Evolutionary conservation across 345 rosid genomes (phyloP), one percentile per base, ranked within the genome.

Genomic region (Salix caprea): DNA sequence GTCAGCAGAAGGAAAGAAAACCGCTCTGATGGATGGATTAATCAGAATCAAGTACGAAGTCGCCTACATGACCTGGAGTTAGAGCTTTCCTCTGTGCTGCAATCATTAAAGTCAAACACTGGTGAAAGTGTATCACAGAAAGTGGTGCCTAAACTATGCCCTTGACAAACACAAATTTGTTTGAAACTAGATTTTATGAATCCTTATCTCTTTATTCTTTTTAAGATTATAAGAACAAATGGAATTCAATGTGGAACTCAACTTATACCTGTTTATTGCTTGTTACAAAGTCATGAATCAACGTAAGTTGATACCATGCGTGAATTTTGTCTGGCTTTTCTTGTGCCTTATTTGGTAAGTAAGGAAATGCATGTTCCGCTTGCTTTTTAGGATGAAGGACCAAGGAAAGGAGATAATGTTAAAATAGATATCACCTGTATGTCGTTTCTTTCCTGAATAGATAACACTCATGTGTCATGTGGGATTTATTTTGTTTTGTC

Each of bases 81-180:
- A 30, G 94, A 96, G 87, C 97, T 96, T 79, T 89, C 95, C 36
- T 87, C 90, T 65, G 95, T 86, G 36, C 97, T 96, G 78, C 81
- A 76, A 42, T 77, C 82, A 52, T 80, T 92, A 81, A 90, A 90
- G 84, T 90, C 93, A 75, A 81, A 83, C 40, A 70, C 84, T 70
- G 81, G 66, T 71, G 86, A 79, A 67, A 80, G 71, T 88, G 74
- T 54, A 69, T 73, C 79, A 68, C 82, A 79, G 82, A 84, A 86
- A 85, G 92, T 88, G 66, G 85, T 74, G 74, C 40, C 71, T 37
- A 56, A 39, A 83, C 60, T 67, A 12, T 56, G 75, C 6, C 69
- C 42, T 56, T 70, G 42, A 15, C 40, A 39, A 72, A 23, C 32
- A n/a, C 50, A 23, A 68, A 40, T 74, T 72, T 56, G 21, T 65